phyloP scores from a whole-genome alignment of 164 flowering plant genomes.

The Pachysandra terminalis region DNA sequence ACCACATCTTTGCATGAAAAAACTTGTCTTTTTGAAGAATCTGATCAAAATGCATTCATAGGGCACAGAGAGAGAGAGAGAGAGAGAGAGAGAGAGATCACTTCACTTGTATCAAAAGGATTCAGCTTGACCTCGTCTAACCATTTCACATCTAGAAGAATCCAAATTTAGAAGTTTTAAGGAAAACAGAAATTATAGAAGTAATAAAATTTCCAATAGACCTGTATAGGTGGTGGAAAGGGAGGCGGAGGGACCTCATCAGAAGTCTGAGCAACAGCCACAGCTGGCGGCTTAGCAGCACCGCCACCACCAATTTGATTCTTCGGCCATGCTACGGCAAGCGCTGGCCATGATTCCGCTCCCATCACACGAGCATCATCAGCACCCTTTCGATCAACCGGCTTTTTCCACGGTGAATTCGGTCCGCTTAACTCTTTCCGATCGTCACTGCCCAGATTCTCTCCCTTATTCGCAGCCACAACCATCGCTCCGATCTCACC shows the following conservation, averaged over 20 bases:
- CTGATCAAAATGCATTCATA: too few species aligned
- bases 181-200: not conserved
- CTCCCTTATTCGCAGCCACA: constrained; percentile 27
- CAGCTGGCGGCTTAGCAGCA: constrained; percentile 1
- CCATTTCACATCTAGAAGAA: not conserved
- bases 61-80: too few species aligned
- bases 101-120: too few species aligned
- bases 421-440: constrained; percentile 22
- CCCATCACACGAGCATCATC: constrained; percentile 47
- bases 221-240: constrained; percentile 13
- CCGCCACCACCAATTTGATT: constrained; percentile 18
- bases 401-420: constrained; percentile 60
- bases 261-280: constrained; percentile 4
- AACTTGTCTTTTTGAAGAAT: too few species aligned
- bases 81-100: too few species aligned
- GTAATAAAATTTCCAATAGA: not conserved
- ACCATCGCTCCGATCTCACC: constrained; percentile 21
- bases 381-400: constrained; percentile 21
- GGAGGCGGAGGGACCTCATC: constrained; percentile 18
- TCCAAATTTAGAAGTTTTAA: not conserved
- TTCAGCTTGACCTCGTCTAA: too few species aligned
- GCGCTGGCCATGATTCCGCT: constrained; percentile 67
- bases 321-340: constrained; percentile 36
- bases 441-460: constrained; percentile 8
- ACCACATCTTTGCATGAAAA: too few species aligned